Conservation (phyloP, 176 grass and related monocot genomes). For the Chrysopogon serrulatus region DNA sequence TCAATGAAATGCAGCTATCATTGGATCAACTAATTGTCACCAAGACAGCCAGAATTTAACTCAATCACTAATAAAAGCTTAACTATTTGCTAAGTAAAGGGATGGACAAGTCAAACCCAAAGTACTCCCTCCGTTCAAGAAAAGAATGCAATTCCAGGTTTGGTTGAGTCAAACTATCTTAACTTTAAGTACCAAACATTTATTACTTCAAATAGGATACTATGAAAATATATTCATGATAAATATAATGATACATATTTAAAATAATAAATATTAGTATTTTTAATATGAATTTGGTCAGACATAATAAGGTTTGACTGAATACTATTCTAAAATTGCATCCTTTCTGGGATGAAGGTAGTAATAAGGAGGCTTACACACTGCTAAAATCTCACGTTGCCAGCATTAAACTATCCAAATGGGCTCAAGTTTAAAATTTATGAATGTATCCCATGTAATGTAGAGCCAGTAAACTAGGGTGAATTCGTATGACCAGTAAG, state of each 20-base stretch:
- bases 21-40: neutral
- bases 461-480: neutral
- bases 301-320: too few relatives aligned
- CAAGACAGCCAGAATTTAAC: neutral
- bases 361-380: neutral
- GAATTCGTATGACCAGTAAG: neutral
- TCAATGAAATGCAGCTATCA: neutral
- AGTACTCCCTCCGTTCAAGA: too few relatives aligned
- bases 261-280: too few relatives aligned
- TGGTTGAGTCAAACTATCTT: too few relatives aligned
- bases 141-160: too few relatives aligned
- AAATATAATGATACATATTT: too few relatives aligned
- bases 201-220: too few relatives aligned
- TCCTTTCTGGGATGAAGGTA: too few relatives aligned
- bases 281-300: too few relatives aligned
- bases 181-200: too few relatives aligned
- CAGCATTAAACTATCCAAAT: neutral
- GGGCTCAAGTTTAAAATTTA: neutral
- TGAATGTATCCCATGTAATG: neutral
- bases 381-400: neutral
- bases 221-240: too few relatives aligned
- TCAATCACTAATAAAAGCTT: neutral
- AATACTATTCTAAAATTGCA: too few relatives aligned
- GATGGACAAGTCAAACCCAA: neutral
- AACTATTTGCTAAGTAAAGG: neutral